Conservation (phyloP, 2,329 filamentous ascomycete species). For the Fusarium goolgardi region DNA sequence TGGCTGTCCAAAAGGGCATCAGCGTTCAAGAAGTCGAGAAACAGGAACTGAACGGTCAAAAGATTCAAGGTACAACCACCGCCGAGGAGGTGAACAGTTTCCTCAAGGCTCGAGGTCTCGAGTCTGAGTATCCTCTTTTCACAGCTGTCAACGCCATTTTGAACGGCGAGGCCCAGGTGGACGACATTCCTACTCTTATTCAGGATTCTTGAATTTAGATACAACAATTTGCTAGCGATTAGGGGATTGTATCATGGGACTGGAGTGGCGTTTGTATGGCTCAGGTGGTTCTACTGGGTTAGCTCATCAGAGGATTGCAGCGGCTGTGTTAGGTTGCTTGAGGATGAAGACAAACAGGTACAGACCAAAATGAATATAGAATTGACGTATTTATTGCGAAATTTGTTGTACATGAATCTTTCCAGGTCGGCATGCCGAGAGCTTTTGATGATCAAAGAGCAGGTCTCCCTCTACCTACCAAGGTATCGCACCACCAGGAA, state of each 20-base stretch:
- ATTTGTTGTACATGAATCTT: not conserved
- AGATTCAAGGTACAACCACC: slow-evolving; percentile 93
- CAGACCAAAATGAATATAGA: slow-evolving; percentile 17
- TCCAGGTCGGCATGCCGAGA: not conserved
- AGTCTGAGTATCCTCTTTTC: slow-evolving; percentile 90
- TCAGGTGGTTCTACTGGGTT: slow-evolving; percentile 26
- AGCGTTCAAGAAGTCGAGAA: slow-evolving; percentile 88
- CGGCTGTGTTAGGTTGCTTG: slow-evolving; percentile 17
- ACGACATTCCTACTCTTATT: slow-evolving; percentile 82
- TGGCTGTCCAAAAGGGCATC: slow-evolving; percentile 82
- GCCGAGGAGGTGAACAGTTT: slow-evolving; percentile 93
- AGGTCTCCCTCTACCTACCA: not conserved
- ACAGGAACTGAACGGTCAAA: slow-evolving; percentile 93
- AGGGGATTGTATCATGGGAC: slow-evolving; percentile 20
- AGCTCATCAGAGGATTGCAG: slow-evolving; percentile 21
- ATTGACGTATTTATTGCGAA: slow-evolving; percentile 5
- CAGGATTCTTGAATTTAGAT: slow-evolving; percentile 47
- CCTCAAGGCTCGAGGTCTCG: slow-evolving; percentile 79
- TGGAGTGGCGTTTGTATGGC: slow-evolving; percentile 42
- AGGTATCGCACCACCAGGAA: not conserved
- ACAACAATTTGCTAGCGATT: slow-evolving; percentile 1
- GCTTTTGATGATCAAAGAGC: not conserved
- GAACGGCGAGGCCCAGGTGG: slow-evolving; percentile 78
- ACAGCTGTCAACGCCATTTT: slow-evolving; percentile 87
- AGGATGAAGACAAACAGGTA: not conserved